Conservation (phyloP, 345 rosid genomes). For the Euphorbia peplus region DNA sequence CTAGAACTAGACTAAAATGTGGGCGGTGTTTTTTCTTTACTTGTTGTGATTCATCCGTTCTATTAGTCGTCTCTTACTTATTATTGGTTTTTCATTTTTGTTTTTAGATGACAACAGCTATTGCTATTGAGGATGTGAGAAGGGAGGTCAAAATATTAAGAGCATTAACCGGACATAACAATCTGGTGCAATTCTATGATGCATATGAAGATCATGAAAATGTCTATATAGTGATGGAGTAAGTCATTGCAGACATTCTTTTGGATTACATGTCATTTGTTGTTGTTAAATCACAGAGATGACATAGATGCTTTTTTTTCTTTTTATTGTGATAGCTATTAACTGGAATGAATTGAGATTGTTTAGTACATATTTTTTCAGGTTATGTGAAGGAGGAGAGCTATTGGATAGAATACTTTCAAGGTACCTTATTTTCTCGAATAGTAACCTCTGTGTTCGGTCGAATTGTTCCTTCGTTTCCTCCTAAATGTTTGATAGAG, state of each 20-base stretch:
- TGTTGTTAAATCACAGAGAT: neutral
- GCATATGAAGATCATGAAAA: slow-evolving; percentile 84
- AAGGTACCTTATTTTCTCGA: slow-evolving; percentile 45
- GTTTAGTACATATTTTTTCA: slow-evolving; percentile 24
- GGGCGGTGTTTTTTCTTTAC: neutral
- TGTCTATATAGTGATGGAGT: slow-evolving; percentile 96
- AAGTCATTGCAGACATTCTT: slow-evolving; percentile 25
- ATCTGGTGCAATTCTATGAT: slow-evolving; percentile 78
- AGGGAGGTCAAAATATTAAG: slow-evolving; percentile 90
- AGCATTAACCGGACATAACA: slow-evolving; percentile 83
- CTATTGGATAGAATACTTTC: slow-evolving; percentile 95
- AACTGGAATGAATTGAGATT: neutral
- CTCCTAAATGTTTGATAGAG: slow-evolving; percentile 1
- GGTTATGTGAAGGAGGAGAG: slow-evolving; percentile 98
- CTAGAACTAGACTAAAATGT: neutral
- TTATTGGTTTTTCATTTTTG: slow-evolving; percentile 12
- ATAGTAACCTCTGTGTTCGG: neutral
- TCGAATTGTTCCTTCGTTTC: neutral
- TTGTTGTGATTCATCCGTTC: neutral
- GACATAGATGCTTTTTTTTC: neutral
- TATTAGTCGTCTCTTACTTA: slow-evolving; percentile 8
- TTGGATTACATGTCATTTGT: neutral
- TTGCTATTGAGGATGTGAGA: slow-evolving; percentile 94
- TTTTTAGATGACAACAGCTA: slow-evolving; percentile 91
- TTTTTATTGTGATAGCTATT: neutral